phyloP scores from a whole-genome alignment of 2,329 filamentous ascomycete genomes.

The Fusarium falciforme region DNA sequence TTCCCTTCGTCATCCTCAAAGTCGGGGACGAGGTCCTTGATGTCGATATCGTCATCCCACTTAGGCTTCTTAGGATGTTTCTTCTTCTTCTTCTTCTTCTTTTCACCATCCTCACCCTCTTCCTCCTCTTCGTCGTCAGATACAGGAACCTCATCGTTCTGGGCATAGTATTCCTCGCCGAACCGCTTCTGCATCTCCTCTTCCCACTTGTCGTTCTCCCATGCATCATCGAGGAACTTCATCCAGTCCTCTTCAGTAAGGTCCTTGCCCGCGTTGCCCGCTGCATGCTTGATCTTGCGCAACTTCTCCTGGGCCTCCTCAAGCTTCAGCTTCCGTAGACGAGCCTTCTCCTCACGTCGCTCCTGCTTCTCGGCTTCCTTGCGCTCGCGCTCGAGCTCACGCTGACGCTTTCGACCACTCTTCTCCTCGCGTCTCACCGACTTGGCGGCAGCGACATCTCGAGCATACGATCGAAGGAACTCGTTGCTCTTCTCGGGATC shows the following conservation, averaged over 20 bases:
- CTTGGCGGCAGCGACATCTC: conserved; percentile 83
- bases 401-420: conserved; percentile 79
- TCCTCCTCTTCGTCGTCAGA: conserved; percentile 72
- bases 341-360: conserved; percentile 82
- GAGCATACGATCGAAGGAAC: conserved; percentile 86
- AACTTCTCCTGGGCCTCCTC: conserved; percentile 92
- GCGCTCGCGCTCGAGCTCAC: conserved; percentile 81
- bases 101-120: conserved; percentile 68
- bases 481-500: conserved; percentile 90
- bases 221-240: conserved; percentile 85
- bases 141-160: conserved; percentile 74
- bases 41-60: conserved; percentile 98
- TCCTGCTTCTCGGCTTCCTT: conserved; percentile 83
- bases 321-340: conserved; percentile 87
- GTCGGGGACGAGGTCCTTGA: conserved; percentile 89
- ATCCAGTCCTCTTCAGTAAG: conserved; percentile 84
- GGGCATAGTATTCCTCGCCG: conserved; percentile 89
- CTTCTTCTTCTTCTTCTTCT: conserved; percentile 57
- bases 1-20: conserved; percentile 75
- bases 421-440: conserved; percentile 88
- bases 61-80: conserved; percentile 68
- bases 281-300: conserved; percentile 87
- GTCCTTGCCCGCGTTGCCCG: conserved; percentile 77
- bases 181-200: conserved; percentile 89
- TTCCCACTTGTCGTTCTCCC: conserved; percentile 92